phyloP scores from a whole-genome alignment of 78 protist genomes.

The slime mould (Dictyostelium discoideum) region DNA sequence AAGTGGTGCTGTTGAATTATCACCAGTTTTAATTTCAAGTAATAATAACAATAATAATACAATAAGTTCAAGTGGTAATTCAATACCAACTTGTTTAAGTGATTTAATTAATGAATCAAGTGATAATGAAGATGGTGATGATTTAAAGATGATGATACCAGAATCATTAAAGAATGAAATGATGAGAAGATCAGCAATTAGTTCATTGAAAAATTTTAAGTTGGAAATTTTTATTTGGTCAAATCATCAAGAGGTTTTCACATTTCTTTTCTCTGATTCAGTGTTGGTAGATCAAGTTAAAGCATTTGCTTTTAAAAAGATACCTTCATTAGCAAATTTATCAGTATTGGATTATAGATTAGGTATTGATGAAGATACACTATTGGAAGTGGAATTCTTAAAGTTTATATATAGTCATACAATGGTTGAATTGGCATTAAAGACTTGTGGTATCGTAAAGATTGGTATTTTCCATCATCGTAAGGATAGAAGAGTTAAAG shows the following conservation, averaged over 20 bases:
- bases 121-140: slow-evolving; percentile 21
- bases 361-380: slow-evolving; percentile 67
- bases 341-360: slow-evolving; percentile 29
- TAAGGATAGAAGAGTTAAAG: slow-evolving; percentile 37
- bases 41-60: neutral
- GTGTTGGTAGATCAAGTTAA: slow-evolving; percentile 77
- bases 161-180: slow-evolving; percentile 52
- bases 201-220: slow-evolving; percentile 40
- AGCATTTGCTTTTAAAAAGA: slow-evolving; percentile 25
- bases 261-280: slow-evolving; percentile 40
- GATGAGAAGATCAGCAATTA: slow-evolving; percentile 25
- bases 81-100: neutral
- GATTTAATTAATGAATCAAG: neutral
- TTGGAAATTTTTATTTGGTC: slow-evolving; percentile 22
- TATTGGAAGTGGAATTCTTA: slow-evolving; percentile 65
- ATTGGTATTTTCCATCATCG: slow-evolving; percentile 62
- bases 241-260: slow-evolving; percentile 9
- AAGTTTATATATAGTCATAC: slow-evolving; percentile 64
- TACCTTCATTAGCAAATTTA: neutral
- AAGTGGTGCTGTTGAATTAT: slow-evolving; percentile 7
- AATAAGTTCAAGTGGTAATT: neutral
- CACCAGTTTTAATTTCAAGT: slow-evolving; percentile 4
- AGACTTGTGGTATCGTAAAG: slow-evolving; percentile 53
- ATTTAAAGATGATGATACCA: slow-evolving; percentile 13
- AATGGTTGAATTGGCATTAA: slow-evolving; percentile 39